These are phyloP conservation scores for Isatis lusitanica DNA, from an alignment of 441 rosid genomes.

Conservation along the genomic window DNA sequence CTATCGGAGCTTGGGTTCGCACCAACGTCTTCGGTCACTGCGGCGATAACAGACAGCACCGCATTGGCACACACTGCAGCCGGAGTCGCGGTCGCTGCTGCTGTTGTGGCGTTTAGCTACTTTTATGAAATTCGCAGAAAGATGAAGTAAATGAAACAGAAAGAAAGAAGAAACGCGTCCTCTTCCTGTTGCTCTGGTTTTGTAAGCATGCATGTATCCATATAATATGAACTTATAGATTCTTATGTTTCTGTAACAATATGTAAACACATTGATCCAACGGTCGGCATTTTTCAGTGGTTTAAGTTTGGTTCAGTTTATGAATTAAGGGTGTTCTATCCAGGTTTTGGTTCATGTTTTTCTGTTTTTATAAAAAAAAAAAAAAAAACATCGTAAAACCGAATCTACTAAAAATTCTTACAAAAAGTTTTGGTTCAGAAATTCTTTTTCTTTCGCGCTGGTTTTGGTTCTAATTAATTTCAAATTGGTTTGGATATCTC, in stretches of 20 bases:
- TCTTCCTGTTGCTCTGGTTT: constrained; percentile 1
- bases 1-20: constrained; percentile 75
- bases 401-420: no score
- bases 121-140: constrained; percentile 62
- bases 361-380: neutral
- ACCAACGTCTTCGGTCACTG: constrained; percentile 48
- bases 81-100: constrained; percentile 73
- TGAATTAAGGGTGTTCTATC: neutral
- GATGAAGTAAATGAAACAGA: constrained; percentile 47
- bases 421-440: no score
- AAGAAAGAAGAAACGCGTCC: neutral
- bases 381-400: no score
- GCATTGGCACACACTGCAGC: constrained; percentile 65
- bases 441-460: no score
- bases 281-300: neutral
- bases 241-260: neutral
- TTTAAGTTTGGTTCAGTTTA: neutral
- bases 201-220: neutral
- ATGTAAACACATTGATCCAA: neutral
- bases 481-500: no score
- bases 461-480: no score
- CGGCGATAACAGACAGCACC: constrained; percentile 42
- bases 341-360: neutral
- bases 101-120: constrained; percentile 75
- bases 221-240: neutral